Base-by-base conservation (phyloP, 2,329 filamentous ascomycete species). In the Colletotrichum caudatum region DNA sequence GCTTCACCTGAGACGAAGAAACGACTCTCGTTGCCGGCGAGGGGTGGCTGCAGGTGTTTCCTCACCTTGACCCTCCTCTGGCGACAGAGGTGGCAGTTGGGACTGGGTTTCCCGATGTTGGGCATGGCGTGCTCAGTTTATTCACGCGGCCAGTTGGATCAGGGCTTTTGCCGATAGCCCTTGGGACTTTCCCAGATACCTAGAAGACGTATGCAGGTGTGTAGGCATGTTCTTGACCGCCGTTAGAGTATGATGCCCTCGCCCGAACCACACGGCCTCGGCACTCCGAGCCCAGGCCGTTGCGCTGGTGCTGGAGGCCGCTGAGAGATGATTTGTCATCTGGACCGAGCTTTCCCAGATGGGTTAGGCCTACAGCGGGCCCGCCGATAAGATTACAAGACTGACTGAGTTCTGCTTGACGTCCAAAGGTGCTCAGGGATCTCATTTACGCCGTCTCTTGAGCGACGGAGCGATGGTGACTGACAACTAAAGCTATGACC, bases 11-110 rank as follows among this genome's bases (percentile, higher is more conserved):
- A 51, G 16, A 29, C 41, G 50, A 26, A 41, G 1, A 6, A n/a
- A 23, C 23, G 23, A 46, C 58, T 39, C 5, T 56, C 29, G 53
- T 3, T n/a, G 53, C 20, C 53, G 18, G 9, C 29, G 50, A 72
- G 48, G 5, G 44, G n/a, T 35, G 35, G 3, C 23, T 26, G 50
- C 18, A 51, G 41, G 41, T 23, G 46, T 23, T 26, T 37, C 23
- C 26, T 71, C 41, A 83, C 82, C 80, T 83, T 83, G 73, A 83
- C 82, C 50, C 82, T 80, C 59, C 82, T 76, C 51, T 76, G 74
- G 44, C 82, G 81, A 72, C 82, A 83, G 50, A 83, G 77, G 62
- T 83, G 81, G 66, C 82, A 83, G 74, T 83, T 81, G 58, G 77
- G 77, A 73, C 82, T 83, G 26, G 82, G 82, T 71, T 78, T 80